phyloP scores from a whole-genome alignment of 2,329 filamentous ascomycete genomes.

The Alternaria conjuncta region DNA sequence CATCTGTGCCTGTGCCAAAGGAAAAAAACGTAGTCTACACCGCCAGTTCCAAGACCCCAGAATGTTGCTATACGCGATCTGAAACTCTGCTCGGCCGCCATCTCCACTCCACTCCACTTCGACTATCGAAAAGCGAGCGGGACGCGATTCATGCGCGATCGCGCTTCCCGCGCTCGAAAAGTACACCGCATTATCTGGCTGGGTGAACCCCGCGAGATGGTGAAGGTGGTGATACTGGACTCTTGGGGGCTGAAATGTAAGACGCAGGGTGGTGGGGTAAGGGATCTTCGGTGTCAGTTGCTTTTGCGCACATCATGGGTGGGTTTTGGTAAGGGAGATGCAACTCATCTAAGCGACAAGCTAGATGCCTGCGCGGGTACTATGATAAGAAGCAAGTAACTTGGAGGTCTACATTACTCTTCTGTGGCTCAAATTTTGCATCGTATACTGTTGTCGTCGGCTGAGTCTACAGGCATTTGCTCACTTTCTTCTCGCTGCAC shows the following conservation, averaged over 20 bases:
- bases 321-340: background rate
- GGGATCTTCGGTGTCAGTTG: background rate
- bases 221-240: conserved; percentile 23
- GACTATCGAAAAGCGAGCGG: conserved; percentile 3
- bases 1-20: background rate
- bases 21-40: conserved; percentile 4
- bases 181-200: conserved; percentile 12
- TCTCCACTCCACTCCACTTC: conserved; percentile 9
- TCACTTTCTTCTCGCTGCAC: background rate
- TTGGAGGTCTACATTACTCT: background rate
- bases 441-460: too few relatives aligned
- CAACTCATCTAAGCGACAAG: background rate
- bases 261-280: conserved; percentile 11
- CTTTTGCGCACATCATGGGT: background rate
- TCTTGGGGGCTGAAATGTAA: conserved; percentile 1
- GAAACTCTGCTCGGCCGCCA: conserved; percentile 4
- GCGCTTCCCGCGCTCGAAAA: background rate
- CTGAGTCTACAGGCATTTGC: background rate
- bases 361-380: background rate
- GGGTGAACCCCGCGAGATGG: conserved; percentile 21
- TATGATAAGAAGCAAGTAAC: background rate
- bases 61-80: background rate
- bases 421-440: too few relatives aligned
- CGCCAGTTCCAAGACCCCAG: conserved; percentile 13
- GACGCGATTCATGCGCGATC: conserved; percentile 9